Percentiles rank a stretch among this genome's conserved stretches.
Evolutionary conservation across 257 asterid genomes (phyloP).

Genomic region (Forsythia suspensa): DNA sequence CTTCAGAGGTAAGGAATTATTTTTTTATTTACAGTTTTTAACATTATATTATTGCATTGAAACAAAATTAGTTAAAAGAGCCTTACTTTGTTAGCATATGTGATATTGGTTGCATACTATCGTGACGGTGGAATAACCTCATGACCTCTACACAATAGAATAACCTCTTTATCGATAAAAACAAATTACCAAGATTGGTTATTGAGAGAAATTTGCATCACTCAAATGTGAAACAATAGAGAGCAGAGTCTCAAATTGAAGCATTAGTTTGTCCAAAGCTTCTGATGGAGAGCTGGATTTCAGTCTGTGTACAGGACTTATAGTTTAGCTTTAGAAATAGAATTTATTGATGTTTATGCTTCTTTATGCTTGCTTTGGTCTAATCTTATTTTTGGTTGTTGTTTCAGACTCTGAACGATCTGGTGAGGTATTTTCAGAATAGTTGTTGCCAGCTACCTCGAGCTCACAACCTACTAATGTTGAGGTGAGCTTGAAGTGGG

Average conservation of each 20-base stretch:
- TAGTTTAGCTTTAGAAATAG: neutral
- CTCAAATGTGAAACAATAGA: neutral
- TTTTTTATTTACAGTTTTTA: no score
- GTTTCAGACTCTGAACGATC: constrained; percentile 74
- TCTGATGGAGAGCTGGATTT: no score
- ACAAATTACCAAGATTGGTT: neutral
- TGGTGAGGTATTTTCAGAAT: constrained; percentile 53
- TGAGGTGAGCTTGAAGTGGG: constrained; percentile 51
- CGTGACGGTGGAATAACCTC: neutral
- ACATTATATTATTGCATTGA: neutral
- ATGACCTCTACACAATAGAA: neutral
- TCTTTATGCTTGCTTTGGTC: constrained; percentile 5
- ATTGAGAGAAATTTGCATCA: neutral
- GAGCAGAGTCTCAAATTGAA: neutral
- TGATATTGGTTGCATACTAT: neutral
- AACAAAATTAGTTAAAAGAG: neutral
- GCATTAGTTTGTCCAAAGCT: neutral
- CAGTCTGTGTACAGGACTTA: no score
- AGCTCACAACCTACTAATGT: constrained; percentile 59
- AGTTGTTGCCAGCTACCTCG: constrained; percentile 62
- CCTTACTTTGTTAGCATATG: neutral
- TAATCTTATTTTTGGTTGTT: constrained; percentile 12
- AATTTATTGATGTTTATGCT: constrained; percentile 8
- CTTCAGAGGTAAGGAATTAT: constrained; percentile 57
- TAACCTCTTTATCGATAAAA: neutral